Evolutionary conservation across 2,329 filamentous ascomycete species (phyloP), one percentile per base, ranked within the genome.

Genomic region (Exophiala bonariae): DNA sequence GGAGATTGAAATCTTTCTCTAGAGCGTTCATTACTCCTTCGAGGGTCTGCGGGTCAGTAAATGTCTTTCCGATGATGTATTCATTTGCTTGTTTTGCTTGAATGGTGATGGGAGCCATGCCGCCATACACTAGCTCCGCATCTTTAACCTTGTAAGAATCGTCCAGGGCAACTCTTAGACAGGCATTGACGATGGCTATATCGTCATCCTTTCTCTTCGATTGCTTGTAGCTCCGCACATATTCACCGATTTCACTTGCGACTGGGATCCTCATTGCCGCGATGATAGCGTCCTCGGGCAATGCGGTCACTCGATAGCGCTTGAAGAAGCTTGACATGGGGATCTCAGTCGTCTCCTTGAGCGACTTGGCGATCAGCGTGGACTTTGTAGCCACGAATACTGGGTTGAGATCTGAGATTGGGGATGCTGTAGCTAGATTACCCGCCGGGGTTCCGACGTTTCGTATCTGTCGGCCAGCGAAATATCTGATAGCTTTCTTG

Each of bases 401-500:
- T 0, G 93, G 93, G 61, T 97, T 99, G 35, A 99, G 71, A 72
- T 99, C 93, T 0, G 92, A 96, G 36, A 97, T 99, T 1, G 93
- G 93, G 18, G 90, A 96, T 1, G 93, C 93, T 0, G 93, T 99
- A 1, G 87, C 91, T 23, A 99, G 70, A 61, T 97, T 99, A 34
- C 93, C 93, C 0, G 93, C 93, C 1, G 91, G 92, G 0, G 93
- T 96, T 22, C 92, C 93, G n/a, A 96, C 92, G 61, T 97, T 99
- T 59, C 93, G 81, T 62, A 99, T 97, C 62, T 99, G 93, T 37
- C 93, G 77, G 36, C 93, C 93, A 41, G 92, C 93, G 68, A 99
- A 97, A 65, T 92, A 96, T 56, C 86, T 86, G 44, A 99, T 82
- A 66, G 97, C 92, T 66, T 96, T 97, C 63, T 92, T 78, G 49